Percentiles rank a stretch among this genome's conserved stretches.
Conservation (phyloP, 495 filamentous ascomycete species). For the Daldinia childiae region DNA sequence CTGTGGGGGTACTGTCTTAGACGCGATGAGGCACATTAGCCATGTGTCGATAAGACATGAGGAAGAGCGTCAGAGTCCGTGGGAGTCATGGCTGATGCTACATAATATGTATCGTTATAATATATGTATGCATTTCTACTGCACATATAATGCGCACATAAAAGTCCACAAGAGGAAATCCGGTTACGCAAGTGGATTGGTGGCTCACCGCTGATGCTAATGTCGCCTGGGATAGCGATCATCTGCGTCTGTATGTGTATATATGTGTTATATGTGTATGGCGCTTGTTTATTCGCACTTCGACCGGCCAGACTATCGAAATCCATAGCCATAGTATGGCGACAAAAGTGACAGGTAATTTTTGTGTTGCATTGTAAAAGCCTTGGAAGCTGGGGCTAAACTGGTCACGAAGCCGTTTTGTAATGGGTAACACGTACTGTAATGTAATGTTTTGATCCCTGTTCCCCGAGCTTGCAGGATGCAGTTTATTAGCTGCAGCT, state of each 20-base stretch:
- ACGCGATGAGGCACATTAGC: slow-evolving; percentile 20
- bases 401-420: slow-evolving; percentile 35
- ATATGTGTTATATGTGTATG: slow-evolving; percentile 2
- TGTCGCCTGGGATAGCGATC: slow-evolving; percentile 40
- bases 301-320: slow-evolving; percentile 28
- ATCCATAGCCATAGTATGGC: slow-evolving; percentile 4
- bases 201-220: slow-evolving; percentile 42
- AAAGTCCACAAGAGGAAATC: slow-evolving; percentile 28
- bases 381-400: slow-evolving; percentile 27
- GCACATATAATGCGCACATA: slow-evolving; percentile 1
- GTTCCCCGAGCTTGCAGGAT: slow-evolving; percentile 42
- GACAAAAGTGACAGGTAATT: slow-evolving; percentile 36
- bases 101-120: not conserved
- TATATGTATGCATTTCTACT: not conserved
- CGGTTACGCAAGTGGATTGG: slow-evolving; percentile 33
- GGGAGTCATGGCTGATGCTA: not conserved
- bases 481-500: slow-evolving; percentile 46
- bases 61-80: not conserved
- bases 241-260: slow-evolving; percentile 20
- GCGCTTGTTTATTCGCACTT: slow-evolving; percentile 18
- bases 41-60: slow-evolving; percentile 43
- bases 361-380: slow-evolving; percentile 36
- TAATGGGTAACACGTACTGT: slow-evolving; percentile 25
- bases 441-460: slow-evolving; percentile 29
- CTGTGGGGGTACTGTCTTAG: slow-evolving; percentile 26